Evolutionary conservation across 2,329 filamentous ascomycete species (phyloP), one percentile per base, ranked within the genome.

Genomic region (Trichoderma sp.): DNA sequence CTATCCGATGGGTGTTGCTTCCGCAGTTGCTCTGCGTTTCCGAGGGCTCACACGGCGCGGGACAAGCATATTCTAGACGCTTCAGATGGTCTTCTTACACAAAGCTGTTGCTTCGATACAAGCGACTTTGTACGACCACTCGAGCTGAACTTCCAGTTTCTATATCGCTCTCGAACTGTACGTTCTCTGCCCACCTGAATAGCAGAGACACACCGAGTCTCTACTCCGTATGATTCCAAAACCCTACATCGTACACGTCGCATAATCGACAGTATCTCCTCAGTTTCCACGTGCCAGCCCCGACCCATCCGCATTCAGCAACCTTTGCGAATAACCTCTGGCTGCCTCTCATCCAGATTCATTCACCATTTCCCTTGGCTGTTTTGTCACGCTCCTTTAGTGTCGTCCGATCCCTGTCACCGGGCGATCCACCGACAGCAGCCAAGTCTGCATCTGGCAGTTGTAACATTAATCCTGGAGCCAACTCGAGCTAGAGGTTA

Each of bases 1-100:
- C 57, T 26, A 48, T 48, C 34, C 57, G 30, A 60, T 60, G 54
- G 45, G 19, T 19, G 34, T 10, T 39, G 26, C 52, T 56, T 56
- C 21, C 52, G 34, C 41, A 24, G 21, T 7, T 26, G 30, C 30
- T 41, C 10, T 9, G 1, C 10, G 44, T 17, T 58, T 52, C 50
- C 50, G 50, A 28, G 14, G 19, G 30, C 15, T 30, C 17, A 21
- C 50, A 17, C 15, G 6, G 17, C 17, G 34, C 9, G 5, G 34
- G 34, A 12, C 30, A 39, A 39, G 34, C 5, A 14, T 5, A 39
- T 14, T 14, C 3, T 39, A 14, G 10, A 14, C 4, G 3, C 10
- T 4, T 10, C 9, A 4, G 5, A 39, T 39, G 34, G 3, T 39
- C 34, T 39, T 39, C 34, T 3, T 14, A 14, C 5, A 14, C 14